phyloP scores from a whole-genome alignment of 2,329 filamentous ascomycete genomes.

The Cordyceps javanica region DNA sequence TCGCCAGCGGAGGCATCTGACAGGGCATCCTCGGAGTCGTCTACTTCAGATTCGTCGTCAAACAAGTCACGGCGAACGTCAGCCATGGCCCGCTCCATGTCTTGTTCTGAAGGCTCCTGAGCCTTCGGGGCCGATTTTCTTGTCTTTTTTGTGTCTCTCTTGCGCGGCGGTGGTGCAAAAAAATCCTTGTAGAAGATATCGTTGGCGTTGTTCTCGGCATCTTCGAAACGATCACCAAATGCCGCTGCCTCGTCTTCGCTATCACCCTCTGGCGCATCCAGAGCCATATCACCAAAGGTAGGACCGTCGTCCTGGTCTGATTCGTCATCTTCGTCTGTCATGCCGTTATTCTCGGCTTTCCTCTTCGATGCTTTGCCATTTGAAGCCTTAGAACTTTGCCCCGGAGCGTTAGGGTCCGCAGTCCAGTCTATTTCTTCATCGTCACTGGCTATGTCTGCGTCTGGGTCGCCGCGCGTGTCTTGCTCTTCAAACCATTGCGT shows the following conservation, averaged over 20 bases:
- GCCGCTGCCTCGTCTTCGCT: constrained; percentile 55
- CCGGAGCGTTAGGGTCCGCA: constrained; percentile 59
- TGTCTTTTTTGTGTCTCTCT: constrained; percentile 51
- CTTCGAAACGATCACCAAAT: constrained; percentile 47
- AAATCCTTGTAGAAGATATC: constrained; percentile 89
- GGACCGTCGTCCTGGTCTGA: constrained; percentile 71
- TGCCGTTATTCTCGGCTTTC: constrained; percentile 22
- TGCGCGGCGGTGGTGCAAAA: constrained; percentile 79
- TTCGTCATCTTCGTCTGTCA: constrained; percentile 50
- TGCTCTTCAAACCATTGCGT: constrained; percentile 84
- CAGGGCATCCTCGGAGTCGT: constrained; percentile 51
- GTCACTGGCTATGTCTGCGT: constrained; percentile 69
- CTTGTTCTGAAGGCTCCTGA: constrained; percentile 48
- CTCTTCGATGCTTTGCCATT: constrained; percentile 23
- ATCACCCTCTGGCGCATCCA: constrained; percentile 66
- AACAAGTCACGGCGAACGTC: constrained; percentile 87
- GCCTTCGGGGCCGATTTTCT: constrained; percentile 37
- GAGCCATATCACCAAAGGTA: constrained; percentile 74
- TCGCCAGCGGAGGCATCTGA: constrained; percentile 59
- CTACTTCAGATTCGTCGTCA: constrained; percentile 63
- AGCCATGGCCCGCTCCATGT: constrained; percentile 76
- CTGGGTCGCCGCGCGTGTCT: constrained; percentile 69
- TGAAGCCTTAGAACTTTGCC: constrained; percentile 17
- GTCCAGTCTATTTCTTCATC: constrained; percentile 89
- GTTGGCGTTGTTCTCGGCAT: constrained; percentile 68